These are phyloP conservation scores for Serendipita sp. DNA, from an alignment of 1,284 basidiomycete genomes.

Conservation along the genomic window DNA sequence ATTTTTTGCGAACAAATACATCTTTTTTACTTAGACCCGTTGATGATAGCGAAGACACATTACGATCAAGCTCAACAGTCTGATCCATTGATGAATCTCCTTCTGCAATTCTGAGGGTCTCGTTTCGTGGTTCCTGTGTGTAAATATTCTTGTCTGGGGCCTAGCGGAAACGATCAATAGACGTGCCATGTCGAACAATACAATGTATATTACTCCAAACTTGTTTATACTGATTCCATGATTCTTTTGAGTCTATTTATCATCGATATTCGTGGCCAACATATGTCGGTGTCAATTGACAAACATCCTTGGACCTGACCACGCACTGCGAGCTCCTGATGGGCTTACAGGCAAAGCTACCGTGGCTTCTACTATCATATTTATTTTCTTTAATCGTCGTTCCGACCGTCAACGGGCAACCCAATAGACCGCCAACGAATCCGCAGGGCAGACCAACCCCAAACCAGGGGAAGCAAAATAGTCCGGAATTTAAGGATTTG, in stretches of 20 bases:
- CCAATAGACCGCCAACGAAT: neutral
- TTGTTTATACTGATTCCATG: neutral
- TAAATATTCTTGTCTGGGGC: neutral
- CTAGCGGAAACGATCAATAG: neutral
- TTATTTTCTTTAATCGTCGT: neutral
- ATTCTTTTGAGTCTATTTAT: neutral
- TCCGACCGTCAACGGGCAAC: neutral
- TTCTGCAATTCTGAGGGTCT: slow-evolving; percentile 8
- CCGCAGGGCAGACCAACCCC: neutral
- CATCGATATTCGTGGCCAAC: neutral
- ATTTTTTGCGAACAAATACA: neutral
- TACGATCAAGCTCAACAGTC: slow-evolving; percentile 7
- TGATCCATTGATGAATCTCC: slow-evolving; percentile 1
- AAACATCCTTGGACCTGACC: neutral
- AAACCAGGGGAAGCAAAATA: neutral
- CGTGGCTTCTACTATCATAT: neutral
- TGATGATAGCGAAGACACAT: slow-evolving; percentile 6
- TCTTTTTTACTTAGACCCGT: slow-evolving; percentile 4
- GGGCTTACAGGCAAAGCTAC: neutral
- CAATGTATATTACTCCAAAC: neutral
- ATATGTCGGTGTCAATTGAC: no score
- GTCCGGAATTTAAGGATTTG: neutral
- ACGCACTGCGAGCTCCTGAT: neutral
- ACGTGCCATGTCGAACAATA: neutral
- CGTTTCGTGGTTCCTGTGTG: neutral